Base-by-base conservation (phyloP, 345 rosid species). In the Acer negundo region DNA sequence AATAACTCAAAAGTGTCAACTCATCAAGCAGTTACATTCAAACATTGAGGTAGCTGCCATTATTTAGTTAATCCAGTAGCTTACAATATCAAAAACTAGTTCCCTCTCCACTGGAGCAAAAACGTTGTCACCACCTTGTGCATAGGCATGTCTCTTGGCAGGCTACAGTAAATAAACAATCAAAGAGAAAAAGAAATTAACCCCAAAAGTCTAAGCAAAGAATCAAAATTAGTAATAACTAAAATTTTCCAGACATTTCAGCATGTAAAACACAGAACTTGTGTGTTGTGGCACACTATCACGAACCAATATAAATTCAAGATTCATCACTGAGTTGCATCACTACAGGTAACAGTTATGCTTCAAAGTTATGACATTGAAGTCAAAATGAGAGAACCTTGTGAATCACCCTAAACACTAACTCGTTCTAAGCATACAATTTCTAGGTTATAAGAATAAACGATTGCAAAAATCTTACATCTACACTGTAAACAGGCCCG, bases 91-190 rank as follows among this genome's bases (percentile, higher is more conserved):
- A 86, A 95, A 95, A 59, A 93, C 77, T 24, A 92, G 85, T 81
- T 95, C 98, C 79, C 96, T 90, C 91, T 92, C 99, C 69, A 93
- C 91, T 1, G 99, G 97, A 84, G 88, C 82, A 77, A 94, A 93
- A 77, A 87, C 93, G 75, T 91, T 95, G 73, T 86, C 87, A 40
- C 95, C 97, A 63, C 82, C 82, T 81, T 92, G 92, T 1, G 90
- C 84, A 75, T 93, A 93, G 22, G 97, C 96, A 79, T 88, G 87
- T 80, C 94, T 92, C 86, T 91, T 93, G 16, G 88, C 81, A 49
- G 97, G 99, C 99, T 93, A 89, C 78, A 78, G 23, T 10, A 76
- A 0, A 63, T 55, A 62, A 62, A 49, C 24, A 15, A 11, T 17
- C 40, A 51, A 28, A 65, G 31, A 13, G 79, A 73, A 73, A 72